Evolutionary conservation across 2,329 filamentous ascomycete species (phyloP).

Genomic region (Phyllosticta citrichinensis): DNA sequence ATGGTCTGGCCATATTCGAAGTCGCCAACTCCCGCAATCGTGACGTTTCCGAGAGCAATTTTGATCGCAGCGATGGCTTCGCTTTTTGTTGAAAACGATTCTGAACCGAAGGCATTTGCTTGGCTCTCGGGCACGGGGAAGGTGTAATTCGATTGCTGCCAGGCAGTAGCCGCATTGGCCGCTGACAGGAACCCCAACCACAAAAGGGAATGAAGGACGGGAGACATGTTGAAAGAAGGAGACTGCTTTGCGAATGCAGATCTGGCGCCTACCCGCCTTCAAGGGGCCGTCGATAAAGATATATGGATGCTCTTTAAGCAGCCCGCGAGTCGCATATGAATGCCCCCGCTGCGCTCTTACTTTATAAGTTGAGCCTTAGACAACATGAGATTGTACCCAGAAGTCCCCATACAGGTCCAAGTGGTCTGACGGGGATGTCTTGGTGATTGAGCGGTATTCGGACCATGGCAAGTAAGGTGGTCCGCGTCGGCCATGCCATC

Average conservation of each 20-base stretch:
- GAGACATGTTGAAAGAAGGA: neutral
- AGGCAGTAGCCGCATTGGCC: conserved; percentile 1
- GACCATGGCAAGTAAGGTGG: neutral
- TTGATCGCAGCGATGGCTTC: conserved; percentile 1
- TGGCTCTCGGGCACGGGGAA: neutral
- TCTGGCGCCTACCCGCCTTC: neutral
- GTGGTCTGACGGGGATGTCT: neutral
- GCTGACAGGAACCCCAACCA: conserved; percentile 2
- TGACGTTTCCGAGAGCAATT: neutral
- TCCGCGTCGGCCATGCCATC: neutral
- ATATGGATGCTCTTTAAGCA: neutral
- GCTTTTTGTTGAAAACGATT: neutral
- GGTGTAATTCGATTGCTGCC: conserved; percentile 2
- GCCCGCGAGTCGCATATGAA: neutral
- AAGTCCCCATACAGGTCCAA: neutral
- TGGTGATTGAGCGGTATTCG: neutral
- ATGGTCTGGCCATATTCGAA: conserved; percentile 1
- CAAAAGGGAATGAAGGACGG: neutral
- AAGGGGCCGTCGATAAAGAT: neutral
- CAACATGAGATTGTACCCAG: neutral
- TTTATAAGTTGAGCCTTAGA: neutral
- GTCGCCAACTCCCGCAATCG: neutral
- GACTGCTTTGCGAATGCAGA: neutral
- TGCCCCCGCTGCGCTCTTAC: neutral
- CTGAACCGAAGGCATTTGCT: neutral